These are phyloP conservation scores for Fusarium lyarnte DNA, from an alignment of 2,329 filamentous ascomycete genomes.

Conservation along the genomic window DNA sequence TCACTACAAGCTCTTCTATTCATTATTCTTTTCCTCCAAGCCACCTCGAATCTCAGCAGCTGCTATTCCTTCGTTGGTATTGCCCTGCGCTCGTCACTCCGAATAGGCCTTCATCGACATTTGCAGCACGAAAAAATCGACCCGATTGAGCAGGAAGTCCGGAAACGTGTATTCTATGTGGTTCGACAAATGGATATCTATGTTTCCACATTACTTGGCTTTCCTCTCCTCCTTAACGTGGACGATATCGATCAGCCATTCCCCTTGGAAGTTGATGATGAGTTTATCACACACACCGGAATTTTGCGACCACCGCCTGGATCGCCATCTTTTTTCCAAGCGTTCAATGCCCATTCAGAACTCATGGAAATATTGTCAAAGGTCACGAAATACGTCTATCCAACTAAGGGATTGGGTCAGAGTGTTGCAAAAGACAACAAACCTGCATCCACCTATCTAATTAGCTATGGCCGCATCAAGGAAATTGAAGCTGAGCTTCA, in stretches of 20 bases:
- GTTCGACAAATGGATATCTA: slow-evolving; percentile 77
- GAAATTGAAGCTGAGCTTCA: slow-evolving; percentile 72
- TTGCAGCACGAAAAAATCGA: slow-evolving; percentile 71
- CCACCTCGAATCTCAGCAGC: slow-evolving; percentile 79
- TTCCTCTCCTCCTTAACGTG: slow-evolving; percentile 69
- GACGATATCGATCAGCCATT: slow-evolving; percentile 75
- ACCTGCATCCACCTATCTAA: slow-evolving; percentile 64
- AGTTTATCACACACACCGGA: slow-evolving; percentile 69
- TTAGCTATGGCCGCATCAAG: slow-evolving; percentile 71
- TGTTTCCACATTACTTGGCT: slow-evolving; percentile 72
- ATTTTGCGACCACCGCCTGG: slow-evolving; percentile 65
- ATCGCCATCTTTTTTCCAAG: slow-evolving; percentile 68
- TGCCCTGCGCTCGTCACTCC: slow-evolving; percentile 77
- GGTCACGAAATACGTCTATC: slow-evolving; percentile 73
- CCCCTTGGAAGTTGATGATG: slow-evolving; percentile 72
- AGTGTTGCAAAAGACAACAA: slow-evolving; percentile 54
- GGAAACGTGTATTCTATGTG: slow-evolving; percentile 73
- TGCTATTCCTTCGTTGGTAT: slow-evolving; percentile 86
- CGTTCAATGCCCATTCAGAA: slow-evolving; percentile 72
- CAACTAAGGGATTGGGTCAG: slow-evolving; percentile 65
- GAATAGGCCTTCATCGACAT: slow-evolving; percentile 81
- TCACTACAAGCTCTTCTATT: slow-evolving; percentile 81
- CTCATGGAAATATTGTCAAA: slow-evolving; percentile 72
- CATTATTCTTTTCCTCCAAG: slow-evolving; percentile 83
- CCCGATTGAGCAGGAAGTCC: slow-evolving; percentile 70